Conservation (phyloP, 495 filamentous ascomycete species). For the Podospora pseudocomata region DNA sequence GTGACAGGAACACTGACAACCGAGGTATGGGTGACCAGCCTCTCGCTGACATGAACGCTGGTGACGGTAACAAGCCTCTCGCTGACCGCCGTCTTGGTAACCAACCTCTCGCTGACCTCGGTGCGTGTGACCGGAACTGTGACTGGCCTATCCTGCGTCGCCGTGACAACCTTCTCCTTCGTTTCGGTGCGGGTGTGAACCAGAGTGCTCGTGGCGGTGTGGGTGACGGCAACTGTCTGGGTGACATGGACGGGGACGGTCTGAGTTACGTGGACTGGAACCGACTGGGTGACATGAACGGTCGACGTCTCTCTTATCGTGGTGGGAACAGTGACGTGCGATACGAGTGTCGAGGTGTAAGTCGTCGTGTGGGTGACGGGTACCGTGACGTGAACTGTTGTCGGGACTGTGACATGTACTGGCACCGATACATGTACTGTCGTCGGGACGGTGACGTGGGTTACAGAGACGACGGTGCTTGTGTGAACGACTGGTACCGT, state of each 20-base stretch:
- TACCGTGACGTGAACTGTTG: slow-evolving; percentile 7
- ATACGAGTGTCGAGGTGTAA: background rate
- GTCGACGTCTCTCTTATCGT: background rate
- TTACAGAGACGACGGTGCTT: background rate
- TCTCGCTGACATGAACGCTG: slow-evolving; percentile 8
- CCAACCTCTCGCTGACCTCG: slow-evolving; percentile 3
- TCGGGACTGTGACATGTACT: slow-evolving; percentile 8
- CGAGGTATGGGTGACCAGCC: slow-evolving; percentile 1
- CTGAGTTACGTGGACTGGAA: background rate
- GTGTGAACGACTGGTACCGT: slow-evolving; percentile 5
- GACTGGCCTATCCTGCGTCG: slow-evolving; percentile 4
- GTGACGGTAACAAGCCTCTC: slow-evolving; percentile 4
- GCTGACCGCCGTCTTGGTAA: background rate
- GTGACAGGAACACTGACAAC: slow-evolving; percentile 2
- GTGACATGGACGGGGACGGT: slow-evolving; percentile 4
- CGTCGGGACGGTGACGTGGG: slow-evolving; percentile 8
- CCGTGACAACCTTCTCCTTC: background rate
- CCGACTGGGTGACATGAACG: background rate
- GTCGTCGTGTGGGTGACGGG: background rate
- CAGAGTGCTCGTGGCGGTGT: background rate
- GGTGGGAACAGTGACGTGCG: background rate
- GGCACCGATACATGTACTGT: slow-evolving; percentile 8
- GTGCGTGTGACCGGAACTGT: slow-evolving; percentile 7
- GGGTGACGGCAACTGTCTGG: background rate
- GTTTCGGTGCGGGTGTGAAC: background rate